Evolutionary conservation across 495 filamentous ascomycete species (phyloP).

Genomic region (Monascus purpureus): DNA sequence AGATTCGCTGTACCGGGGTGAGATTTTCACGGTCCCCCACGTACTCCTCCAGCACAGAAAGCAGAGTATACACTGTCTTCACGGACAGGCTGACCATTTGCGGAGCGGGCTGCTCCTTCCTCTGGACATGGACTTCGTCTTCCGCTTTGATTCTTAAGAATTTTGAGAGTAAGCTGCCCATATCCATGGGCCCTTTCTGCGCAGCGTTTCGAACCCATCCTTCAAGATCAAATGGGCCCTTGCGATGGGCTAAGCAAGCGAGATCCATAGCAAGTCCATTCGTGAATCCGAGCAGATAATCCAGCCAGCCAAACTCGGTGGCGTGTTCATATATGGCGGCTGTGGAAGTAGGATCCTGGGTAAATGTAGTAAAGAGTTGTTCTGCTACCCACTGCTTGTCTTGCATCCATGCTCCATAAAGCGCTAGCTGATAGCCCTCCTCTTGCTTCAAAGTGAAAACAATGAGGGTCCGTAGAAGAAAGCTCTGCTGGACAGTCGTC

Average conservation of each 20-base stretch:
- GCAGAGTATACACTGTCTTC: conserved; percentile 69
- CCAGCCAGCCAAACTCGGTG: conserved; percentile 64
- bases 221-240: conserved; percentile 62
- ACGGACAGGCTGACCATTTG: conserved; percentile 62
- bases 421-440: conserved; percentile 64
- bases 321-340: conserved; percentile 72
- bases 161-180: conserved; percentile 49
- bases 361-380: conserved; percentile 67
- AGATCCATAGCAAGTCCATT: conserved; percentile 82
- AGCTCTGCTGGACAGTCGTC: conserved; percentile 45
- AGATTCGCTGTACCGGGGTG: conserved; percentile 60
- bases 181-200: conserved; percentile 40
- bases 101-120: conserved; percentile 43
- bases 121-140: conserved; percentile 58
- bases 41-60: conserved; percentile 63
- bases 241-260: conserved; percentile 74
- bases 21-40: conserved; percentile 41
- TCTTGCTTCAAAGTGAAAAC: conserved; percentile 49
- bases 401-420: conserved; percentile 79
- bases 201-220: conserved; percentile 63
- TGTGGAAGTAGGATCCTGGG: conserved; percentile 58
- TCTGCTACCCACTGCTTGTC: conserved; percentile 70
- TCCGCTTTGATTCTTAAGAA: conserved; percentile 75
- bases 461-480: conserved; percentile 45
- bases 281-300: conserved; percentile 57